Percentiles rank a stretch among this genome's conserved stretches.
Conservation (phyloP, 2,329 filamentous ascomycete genomes). For the Fusarium sublunatum region DNA sequence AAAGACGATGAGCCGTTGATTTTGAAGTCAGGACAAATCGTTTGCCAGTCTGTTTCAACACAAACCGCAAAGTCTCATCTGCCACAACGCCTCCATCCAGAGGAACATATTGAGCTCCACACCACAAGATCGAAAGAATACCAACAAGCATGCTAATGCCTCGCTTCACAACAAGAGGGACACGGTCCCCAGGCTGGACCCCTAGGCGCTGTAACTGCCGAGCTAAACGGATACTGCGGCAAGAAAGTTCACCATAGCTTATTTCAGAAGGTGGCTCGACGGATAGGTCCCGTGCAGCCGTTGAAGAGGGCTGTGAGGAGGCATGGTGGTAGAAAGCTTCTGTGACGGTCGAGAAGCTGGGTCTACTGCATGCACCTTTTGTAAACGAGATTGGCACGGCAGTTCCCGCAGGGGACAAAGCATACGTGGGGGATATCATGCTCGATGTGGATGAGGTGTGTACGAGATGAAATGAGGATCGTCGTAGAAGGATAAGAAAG, state of each 20-base stretch:
- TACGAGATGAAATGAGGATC: constrained; percentile 31
- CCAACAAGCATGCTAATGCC: constrained; percentile 67
- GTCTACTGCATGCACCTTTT: constrained; percentile 30
- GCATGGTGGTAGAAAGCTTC: constrained; percentile 54
- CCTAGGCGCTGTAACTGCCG: constrained; percentile 53
- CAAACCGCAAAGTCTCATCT: constrained; percentile 60
- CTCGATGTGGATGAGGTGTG: constrained; percentile 15
- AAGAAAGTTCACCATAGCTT: constrained; percentile 59
- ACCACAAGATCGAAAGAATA: constrained; percentile 65
- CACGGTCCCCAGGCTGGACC: constrained; percentile 58
- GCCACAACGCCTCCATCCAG: constrained; percentile 66
- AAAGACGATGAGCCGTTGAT: constrained; percentile 47
- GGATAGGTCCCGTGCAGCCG: constrained; percentile 54
- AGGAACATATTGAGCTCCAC: constrained; percentile 69
- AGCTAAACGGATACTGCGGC: constrained; percentile 51
- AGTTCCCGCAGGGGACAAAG: constrained; percentile 6
- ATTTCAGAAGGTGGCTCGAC: constrained; percentile 48
- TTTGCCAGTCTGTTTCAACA: constrained; percentile 60
- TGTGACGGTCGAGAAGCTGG: constrained; percentile 49
- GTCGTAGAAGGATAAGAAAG: constrained; percentile 25
- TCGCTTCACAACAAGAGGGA: constrained; percentile 66
- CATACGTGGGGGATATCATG: constrained; percentile 25
- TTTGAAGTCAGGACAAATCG: constrained; percentile 59
- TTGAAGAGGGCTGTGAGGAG: constrained; percentile 50
- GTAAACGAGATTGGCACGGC: constrained; percentile 39